Conservation (phyloP, 176 grass and related monocot species). For the Rhynchospora pubera region DNA sequence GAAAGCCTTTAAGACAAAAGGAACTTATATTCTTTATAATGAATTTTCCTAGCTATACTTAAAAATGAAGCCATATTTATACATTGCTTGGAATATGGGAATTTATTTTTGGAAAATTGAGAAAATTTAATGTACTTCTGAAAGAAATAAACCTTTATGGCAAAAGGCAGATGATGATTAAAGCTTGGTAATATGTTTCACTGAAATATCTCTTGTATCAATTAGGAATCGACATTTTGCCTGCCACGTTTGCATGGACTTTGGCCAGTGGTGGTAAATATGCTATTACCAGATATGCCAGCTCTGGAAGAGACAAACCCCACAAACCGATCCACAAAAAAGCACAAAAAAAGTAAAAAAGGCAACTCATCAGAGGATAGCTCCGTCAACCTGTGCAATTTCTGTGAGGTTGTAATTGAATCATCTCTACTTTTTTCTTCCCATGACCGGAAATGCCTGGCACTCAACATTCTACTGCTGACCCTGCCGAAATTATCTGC, state of each 20-base stretch:
- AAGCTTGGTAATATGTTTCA: background rate
- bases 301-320: conserved; percentile 35
- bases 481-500: conserved; percentile 60
- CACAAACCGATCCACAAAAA: conserved; percentile 44
- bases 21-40: background rate
- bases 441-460: conserved; percentile 87
- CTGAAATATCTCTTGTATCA: background rate
- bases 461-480: conserved; percentile 59
- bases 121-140: background rate
- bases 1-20: background rate
- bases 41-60: background rate
- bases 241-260: conserved; percentile 84
- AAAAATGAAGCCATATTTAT: background rate
- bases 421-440: conserved; percentile 78
- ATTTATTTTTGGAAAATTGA: background rate
- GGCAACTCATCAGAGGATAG: conserved; percentile 48
- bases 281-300: conserved; percentile 46
- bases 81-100: background rate
- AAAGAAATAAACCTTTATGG: background rate
- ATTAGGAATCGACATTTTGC: conserved; percentile 91
- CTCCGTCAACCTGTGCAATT: conserved; percentile 52
- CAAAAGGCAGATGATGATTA: background rate
- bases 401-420: conserved; percentile 91
- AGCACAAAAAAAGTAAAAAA: conserved; percentile 85
- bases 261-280: conserved; percentile 60